Percentiles rank a stretch among this genome's conserved stretches.
phyloP scores from a whole-genome alignment of 2,329 filamentous ascomycete genomes.

The Ophiobolus disseminans region DNA sequence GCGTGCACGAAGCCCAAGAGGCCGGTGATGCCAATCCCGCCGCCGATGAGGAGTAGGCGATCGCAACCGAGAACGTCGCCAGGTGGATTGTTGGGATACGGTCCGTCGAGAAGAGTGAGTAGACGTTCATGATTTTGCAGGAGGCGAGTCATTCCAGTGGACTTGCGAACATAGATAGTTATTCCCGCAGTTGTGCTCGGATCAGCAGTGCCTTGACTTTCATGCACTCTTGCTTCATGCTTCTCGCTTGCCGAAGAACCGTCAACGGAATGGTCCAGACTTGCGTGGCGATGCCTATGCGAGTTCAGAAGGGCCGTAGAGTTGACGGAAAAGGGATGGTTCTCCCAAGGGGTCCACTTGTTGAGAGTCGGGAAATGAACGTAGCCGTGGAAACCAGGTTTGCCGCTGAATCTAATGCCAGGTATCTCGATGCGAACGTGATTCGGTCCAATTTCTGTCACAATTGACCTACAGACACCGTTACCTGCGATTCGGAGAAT shows the following conservation, averaged over 20 bases:
- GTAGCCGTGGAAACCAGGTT: conserved; percentile 49
- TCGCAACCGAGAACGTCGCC: conserved; percentile 26
- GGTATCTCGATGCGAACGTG: conserved; percentile 53
- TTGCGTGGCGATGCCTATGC: conserved; percentile 1
- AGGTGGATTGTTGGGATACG: conserved; percentile 47
- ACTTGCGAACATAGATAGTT: conserved; percentile 47
- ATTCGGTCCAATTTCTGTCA: conserved; percentile 41
- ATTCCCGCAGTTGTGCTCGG: conserved; percentile 28
- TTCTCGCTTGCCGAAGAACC: background rate
- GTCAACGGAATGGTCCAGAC: conserved; percentile 4
- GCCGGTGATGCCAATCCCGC: conserved; percentile 57
- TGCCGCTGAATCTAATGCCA: conserved; percentile 47
- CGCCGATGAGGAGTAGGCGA: conserved; percentile 50
- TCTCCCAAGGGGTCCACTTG: conserved; percentile 54
- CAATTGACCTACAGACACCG: conserved; percentile 47
- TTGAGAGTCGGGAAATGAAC: conserved; percentile 59
- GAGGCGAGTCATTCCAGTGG: conserved; percentile 44
- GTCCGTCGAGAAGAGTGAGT: conserved; percentile 51
- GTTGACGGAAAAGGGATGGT: conserved; percentile 61
- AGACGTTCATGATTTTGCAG: conserved; percentile 32
- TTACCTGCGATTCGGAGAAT: conserved; percentile 48
- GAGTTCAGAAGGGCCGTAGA: conserved; percentile 23
- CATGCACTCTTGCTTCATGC: background rate
- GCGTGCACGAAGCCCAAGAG: conserved; percentile 44
- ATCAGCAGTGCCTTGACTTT: background rate